A percentile compares a stretch with the other conserved stretches of the same genome.
phyloP scores from a whole-genome alignment of 2,329 filamentous ascomycete genomes.

The Fulvia fulva region DNA sequence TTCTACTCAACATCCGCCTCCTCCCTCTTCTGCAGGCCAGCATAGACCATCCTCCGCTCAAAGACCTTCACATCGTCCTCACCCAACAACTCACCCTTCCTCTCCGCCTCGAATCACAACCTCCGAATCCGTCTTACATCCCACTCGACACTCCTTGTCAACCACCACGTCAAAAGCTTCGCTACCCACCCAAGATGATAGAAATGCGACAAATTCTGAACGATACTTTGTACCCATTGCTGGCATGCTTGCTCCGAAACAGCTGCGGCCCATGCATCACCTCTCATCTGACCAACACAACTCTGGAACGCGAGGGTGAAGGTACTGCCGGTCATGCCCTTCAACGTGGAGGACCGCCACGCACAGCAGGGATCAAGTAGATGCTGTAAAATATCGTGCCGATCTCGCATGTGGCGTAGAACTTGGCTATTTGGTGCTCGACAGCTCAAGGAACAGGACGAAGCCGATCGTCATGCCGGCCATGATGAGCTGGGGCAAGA shows the following conservation, averaged over 20 bases:
- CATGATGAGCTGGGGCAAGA: conserved; percentile 41
- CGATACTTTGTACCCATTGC: conserved; percentile 39
- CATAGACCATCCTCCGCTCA: conserved; percentile 1
- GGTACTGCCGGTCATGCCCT: conserved; percentile 43
- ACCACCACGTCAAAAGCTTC: conserved; percentile 41
- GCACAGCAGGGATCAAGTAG: conserved; percentile 48
- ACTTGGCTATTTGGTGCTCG: conserved; percentile 37
- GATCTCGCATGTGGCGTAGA: conserved; percentile 45
- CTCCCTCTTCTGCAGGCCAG: not conserved
- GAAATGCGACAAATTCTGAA: conserved; percentile 39
- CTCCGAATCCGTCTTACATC: conserved; percentile 32
- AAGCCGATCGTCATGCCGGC: conserved; percentile 43
- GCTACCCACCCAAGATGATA: conserved; percentile 37
- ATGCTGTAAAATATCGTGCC: conserved; percentile 43
- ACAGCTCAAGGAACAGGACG: conserved; percentile 38
- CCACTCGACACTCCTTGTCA: conserved; percentile 41
- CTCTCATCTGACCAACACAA: conserved; percentile 44
- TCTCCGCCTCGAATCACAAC: conserved; percentile 14
- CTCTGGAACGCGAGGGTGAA: conserved; percentile 45
- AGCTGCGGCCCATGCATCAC: conserved; percentile 45
- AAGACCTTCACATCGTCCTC: conserved; percentile 14
- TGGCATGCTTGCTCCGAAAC: conserved; percentile 41
- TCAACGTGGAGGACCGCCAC: conserved; percentile 41
- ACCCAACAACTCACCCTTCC: conserved; percentile 11
- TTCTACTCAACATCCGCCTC: not conserved